phyloP scores from a whole-genome alignment of 176 grass and related monocot genomes.

The Zoysia pacifica region DNA sequence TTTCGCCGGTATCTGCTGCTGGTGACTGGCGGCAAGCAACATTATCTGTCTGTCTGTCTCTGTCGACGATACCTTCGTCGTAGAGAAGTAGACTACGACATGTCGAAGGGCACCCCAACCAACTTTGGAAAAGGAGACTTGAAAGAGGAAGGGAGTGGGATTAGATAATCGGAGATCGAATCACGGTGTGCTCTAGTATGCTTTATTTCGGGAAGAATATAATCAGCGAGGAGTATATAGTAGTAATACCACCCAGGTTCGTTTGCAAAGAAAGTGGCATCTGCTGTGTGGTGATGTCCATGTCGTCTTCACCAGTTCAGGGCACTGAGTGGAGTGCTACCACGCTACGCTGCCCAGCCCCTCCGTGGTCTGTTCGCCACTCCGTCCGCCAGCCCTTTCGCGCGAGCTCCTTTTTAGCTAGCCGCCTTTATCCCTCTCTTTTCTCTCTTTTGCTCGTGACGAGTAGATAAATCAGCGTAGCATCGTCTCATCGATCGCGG shows the following conservation, averaged over 20 bases:
- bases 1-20: constrained; percentile 21
- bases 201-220: not conserved
- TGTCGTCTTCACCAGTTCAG: not conserved
- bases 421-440: not conserved
- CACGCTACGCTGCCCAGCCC: not conserved
- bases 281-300: not conserved
- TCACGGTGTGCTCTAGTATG: not conserved
- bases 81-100: not conserved
- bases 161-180: constrained; percentile 1
- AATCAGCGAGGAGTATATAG: not conserved
- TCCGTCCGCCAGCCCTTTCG: not conserved
- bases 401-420: not conserved
- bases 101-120: not conserved
- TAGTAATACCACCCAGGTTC: not conserved
- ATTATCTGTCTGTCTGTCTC: not conserved
- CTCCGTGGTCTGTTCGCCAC: constrained; percentile 36
- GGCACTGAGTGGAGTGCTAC: constrained; percentile 9
- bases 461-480: not conserved
- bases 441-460: not conserved
- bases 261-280: not conserved
- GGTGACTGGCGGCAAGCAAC: not conserved
- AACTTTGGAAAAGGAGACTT: not conserved
- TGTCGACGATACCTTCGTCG: not conserved
- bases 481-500: not conserved
- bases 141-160: too few relatives aligned